Evolutionary conservation across 1,139 yeast genomes (phyloP).

Genomic region (Hansenula anomala): DNA sequence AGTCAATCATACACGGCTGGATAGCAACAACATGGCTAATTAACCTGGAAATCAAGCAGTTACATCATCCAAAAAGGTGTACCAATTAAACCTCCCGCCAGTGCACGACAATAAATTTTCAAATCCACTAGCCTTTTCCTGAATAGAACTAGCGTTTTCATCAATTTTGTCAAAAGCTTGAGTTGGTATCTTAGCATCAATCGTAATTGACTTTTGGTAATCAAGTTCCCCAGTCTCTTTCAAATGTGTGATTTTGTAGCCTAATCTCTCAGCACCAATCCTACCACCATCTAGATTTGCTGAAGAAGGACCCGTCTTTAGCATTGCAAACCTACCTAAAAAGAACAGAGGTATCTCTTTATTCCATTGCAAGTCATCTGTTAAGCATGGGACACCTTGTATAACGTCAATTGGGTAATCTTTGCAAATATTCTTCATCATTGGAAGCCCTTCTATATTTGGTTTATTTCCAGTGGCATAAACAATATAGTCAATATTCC

Average conservation of each 20-base stretch:
- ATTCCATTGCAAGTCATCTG: slow-evolving; percentile 42
- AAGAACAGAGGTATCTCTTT: slow-evolving; percentile 36
- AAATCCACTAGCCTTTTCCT: neutral
- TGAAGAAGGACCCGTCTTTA: slow-evolving; percentile 43
- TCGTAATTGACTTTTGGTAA: neutral
- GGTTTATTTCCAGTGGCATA: slow-evolving; percentile 42
- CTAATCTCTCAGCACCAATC: slow-evolving; percentile 43
- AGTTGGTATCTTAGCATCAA: neutral
- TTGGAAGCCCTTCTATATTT: slow-evolving; percentile 28
- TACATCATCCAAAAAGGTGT: slow-evolving; percentile 1
- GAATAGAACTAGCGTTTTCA: too few relatives aligned
- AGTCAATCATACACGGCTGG: too few relatives aligned
- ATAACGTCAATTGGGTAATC: slow-evolving; percentile 30
- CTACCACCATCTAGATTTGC: slow-evolving; percentile 47
- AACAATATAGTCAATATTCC: slow-evolving; percentile 32
- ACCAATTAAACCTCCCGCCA: slow-evolving; percentile 8
- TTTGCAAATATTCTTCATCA: slow-evolving; percentile 21
- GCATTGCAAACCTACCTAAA: slow-evolving; percentile 41
- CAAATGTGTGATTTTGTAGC: slow-evolving; percentile 9
- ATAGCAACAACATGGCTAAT: too few relatives aligned
- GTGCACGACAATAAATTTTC: slow-evolving; percentile 4
- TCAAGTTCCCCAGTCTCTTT: slow-evolving; percentile 2
- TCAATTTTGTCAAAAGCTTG: neutral
- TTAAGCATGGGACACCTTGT: slow-evolving; percentile 38
- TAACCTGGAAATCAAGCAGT: too few relatives aligned